These are phyloP conservation scores for Trichosporon sp. DNA, from an alignment of 1,284 basidiomycete species.

Conservation along the genomic window DNA sequence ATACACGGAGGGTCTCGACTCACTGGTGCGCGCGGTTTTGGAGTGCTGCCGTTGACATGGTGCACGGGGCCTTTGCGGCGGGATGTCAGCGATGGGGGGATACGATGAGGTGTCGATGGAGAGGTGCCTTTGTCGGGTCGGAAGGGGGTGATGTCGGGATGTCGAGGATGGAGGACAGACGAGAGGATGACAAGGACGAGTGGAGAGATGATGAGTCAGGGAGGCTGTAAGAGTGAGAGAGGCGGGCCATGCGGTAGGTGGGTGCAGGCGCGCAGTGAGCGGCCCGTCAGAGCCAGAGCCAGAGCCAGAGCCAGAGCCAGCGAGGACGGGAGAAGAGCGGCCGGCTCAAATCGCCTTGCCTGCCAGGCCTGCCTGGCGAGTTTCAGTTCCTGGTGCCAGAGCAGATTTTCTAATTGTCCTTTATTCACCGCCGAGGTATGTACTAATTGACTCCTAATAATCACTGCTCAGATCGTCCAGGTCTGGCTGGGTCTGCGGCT, in stretches of 20 bases:
- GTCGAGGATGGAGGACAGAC: not conserved
- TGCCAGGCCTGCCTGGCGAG: not conserved
- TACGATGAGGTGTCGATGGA: not conserved
- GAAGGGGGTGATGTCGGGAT: not conserved
- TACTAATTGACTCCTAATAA: not conserved
- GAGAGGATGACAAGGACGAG: conserved; percentile 18
- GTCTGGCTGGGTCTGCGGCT: not conserved
- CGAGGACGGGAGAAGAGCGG: conserved; percentile 10
- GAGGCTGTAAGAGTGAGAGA: not conserved
- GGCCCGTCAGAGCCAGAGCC: no score
- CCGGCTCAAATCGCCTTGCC: not conserved
- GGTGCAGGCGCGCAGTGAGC: no score
- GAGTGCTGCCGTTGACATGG: conserved; percentile 18
- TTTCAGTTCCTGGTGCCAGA: not conserved
- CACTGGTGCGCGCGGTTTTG: conserved; percentile 18
- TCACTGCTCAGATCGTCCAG: not conserved
- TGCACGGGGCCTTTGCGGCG: conserved; percentile 14
- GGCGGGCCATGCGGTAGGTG: not conserved
- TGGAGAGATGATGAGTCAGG: conserved; percentile 15
- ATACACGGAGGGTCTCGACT: not conserved
- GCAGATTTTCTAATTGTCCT: conserved; percentile 7
- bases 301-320: no score
- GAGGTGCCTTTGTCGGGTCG: not conserved
- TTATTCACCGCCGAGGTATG: not conserved
- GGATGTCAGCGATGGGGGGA: not conserved